Percentiles rank a stretch among this genome's conserved stretches.
phyloP scores from a whole-genome alignment of 2,329 filamentous ascomycete genomes.

The Ophiocordyceps camponoti-floridani region DNA sequence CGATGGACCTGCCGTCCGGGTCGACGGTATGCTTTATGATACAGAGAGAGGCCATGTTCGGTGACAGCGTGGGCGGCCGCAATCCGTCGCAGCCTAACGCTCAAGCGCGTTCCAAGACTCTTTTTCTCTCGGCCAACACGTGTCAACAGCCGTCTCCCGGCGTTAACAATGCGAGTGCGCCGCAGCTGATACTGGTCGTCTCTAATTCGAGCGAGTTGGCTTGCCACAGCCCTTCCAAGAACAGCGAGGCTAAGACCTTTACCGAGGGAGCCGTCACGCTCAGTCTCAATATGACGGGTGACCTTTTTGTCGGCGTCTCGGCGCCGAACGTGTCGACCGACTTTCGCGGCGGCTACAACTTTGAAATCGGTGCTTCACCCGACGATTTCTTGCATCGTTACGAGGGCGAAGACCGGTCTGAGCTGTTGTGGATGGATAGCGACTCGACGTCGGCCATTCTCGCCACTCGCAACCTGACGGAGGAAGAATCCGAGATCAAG shows the following conservation, averaged over 20 bases:
- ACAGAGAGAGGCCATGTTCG: slow-evolving; percentile 10
- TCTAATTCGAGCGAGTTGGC: slow-evolving; percentile 30
- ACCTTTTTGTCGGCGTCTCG: slow-evolving; percentile 60
- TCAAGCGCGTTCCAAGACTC: slow-evolving; percentile 14
- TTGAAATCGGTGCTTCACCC: slow-evolving; percentile 68
- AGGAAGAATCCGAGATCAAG: slow-evolving; percentile 35
- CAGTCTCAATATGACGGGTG: slow-evolving; percentile 39
- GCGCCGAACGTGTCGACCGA: slow-evolving; percentile 46
- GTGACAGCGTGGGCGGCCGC: slow-evolving; percentile 1
- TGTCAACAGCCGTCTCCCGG: slow-evolving; percentile 49
- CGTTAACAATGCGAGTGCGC: slow-evolving; percentile 10
- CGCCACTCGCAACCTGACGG: slow-evolving; percentile 56
- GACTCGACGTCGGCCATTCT: slow-evolving; percentile 66
- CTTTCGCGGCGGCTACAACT: slow-evolving; percentile 54
- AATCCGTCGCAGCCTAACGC: not conserved
- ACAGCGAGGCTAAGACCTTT: slow-evolving; percentile 25
- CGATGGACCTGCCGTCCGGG: slow-evolving; percentile 44
- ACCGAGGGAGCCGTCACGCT: slow-evolving; percentile 52
- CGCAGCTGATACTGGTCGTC: slow-evolving; percentile 64
- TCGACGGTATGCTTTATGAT: slow-evolving; percentile 29
- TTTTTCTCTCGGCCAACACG: slow-evolving; percentile 77
- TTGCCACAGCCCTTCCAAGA: slow-evolving; percentile 9
- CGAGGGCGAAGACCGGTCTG: slow-evolving; percentile 20
- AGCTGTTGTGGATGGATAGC: slow-evolving; percentile 68
- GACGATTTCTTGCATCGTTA: slow-evolving; percentile 59